Percentiles rank a stretch among this genome's conserved stretches.
Conservation (phyloP, 1,284 basidiomycete genomes). For the Boletellus dicymbophilus region DNA sequence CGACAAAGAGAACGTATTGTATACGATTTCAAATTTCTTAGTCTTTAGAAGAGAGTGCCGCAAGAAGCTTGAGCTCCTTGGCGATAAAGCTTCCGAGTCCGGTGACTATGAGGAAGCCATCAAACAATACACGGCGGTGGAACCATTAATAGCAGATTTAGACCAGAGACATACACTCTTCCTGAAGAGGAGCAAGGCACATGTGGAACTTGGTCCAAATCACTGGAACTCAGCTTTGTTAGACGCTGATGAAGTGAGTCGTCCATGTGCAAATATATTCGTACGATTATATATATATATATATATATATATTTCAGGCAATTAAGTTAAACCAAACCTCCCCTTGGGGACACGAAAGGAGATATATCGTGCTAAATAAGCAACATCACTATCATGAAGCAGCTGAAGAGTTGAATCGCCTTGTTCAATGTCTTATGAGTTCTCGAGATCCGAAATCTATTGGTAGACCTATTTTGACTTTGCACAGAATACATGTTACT, state of each 20-base stretch:
- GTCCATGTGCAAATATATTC: too few relatives aligned
- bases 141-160: background rate
- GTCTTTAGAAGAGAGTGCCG: background rate
- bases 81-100: background rate
- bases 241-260: too few relatives aligned
- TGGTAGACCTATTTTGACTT: background rate
- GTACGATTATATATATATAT: too few relatives aligned
- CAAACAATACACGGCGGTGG: conserved; percentile 1
- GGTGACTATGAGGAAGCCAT: background rate
- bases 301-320: too few relatives aligned
- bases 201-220: background rate
- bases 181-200: conserved; percentile 3
- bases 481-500: background rate
- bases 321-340: background rate
- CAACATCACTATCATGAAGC: background rate
- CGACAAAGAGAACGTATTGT: background rate
- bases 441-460: background rate
- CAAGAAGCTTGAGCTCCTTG: background rate
- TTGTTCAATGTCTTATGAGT: background rate
- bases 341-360: conserved; percentile 5
- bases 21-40: background rate
- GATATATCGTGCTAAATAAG: background rate
- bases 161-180: background rate
- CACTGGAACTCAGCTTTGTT: conserved; percentile 1
- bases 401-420: conserved; percentile 5